phyloP scores from a whole-genome alignment of 331 rosid genomes.

The Ulmus americana region DNA sequence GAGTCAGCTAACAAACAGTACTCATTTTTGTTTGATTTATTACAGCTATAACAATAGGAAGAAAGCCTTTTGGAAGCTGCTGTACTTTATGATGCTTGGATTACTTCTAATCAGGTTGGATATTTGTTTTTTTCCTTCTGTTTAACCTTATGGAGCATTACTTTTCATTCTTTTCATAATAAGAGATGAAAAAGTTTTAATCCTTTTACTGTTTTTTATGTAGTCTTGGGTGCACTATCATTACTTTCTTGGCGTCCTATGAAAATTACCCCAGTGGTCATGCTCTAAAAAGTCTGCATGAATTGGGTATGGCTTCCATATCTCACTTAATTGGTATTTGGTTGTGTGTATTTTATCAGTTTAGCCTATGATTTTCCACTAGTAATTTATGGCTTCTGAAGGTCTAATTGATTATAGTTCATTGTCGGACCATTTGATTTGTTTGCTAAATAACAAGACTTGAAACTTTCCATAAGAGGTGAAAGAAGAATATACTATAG shows the following conservation, averaged over 20 bases:
- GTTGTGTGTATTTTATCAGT: not conserved
- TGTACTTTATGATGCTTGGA: slow-evolving; percentile 59
- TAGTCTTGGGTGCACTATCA: slow-evolving; percentile 72
- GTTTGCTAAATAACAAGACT: too few species aligned
- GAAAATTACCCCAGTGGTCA: slow-evolving; percentile 90
- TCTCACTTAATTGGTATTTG: not conserved
- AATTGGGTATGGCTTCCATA: slow-evolving; percentile 38
- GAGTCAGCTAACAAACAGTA: not conserved
- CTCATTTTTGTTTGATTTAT: slow-evolving; percentile 15
- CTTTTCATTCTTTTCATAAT: not conserved
- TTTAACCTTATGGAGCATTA: slow-evolving; percentile 8
- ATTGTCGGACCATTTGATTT: too few species aligned
- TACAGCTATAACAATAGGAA: slow-evolving; percentile 87
- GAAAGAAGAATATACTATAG: too few species aligned
- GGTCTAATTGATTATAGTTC: too few species aligned
- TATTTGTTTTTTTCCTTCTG: slow-evolving; percentile 16
- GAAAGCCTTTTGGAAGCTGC: slow-evolving; percentile 69
- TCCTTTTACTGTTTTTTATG: slow-evolving; percentile 35
- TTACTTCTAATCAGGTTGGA: slow-evolving; percentile 65
- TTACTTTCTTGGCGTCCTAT: slow-evolving; percentile 76
- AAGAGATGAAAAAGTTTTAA: too few species aligned
- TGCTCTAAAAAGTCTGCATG: slow-evolving; percentile 70
- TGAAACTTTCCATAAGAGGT: too few species aligned
- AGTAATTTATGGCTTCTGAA: not conserved
- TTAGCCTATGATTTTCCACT: not conserved